Evolutionary conservation across 2,329 filamentous ascomycete species (phyloP), one percentile per base, ranked within the genome.

Genomic region (Aspergillus sp.): DNA sequence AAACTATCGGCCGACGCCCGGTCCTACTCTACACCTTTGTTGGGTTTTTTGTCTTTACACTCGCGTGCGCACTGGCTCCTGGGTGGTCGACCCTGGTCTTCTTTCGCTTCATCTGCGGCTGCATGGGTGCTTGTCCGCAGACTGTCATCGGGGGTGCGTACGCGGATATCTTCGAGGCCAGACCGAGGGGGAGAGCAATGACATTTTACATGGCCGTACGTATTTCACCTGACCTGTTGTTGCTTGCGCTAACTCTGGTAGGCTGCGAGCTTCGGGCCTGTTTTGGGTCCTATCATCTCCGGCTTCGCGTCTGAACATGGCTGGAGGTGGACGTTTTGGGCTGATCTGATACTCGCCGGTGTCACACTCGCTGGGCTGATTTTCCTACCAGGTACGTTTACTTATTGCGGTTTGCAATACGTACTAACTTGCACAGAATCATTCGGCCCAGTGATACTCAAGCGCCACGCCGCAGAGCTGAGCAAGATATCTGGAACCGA

Each of bases 311-410:
- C 74, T 0, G 52, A 66, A 1, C 24, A 74, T n/a, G 72, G 70
- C 1, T 82, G 79, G 79, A 69, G 77, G 23, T 80, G 78, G 76
- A 70, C 74, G 0, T 82, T 80, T 39, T 78, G 77, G 83, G 81
- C 91, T 23, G 87, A 79, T 14, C 77, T 90, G 15, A 89, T 92
- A 17, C 79, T 90, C 55, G 89, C 88, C 2, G 77, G 69, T 3
- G 62, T 66, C 4, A 87, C 86, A 1, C 80, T 87, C 71, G 70
- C 86, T 2, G 75, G 86, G 1, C 73, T 90, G 14, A 56, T 85
- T n/a, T 79, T 87, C 59, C 79, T 91, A 57, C 87, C 86, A 15
- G 70, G 70, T 72, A 64, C 14, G 59, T 2, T 3, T 3, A 15
- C 6, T 4, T 8, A 15, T 15, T 19, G 2, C 39, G 24, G 24